Percentiles rank a stretch among this genome's conserved stretches.
Evolutionary conservation across 331 rosid species (phyloP).

Genomic region (Cydonia oblonga): DNA sequence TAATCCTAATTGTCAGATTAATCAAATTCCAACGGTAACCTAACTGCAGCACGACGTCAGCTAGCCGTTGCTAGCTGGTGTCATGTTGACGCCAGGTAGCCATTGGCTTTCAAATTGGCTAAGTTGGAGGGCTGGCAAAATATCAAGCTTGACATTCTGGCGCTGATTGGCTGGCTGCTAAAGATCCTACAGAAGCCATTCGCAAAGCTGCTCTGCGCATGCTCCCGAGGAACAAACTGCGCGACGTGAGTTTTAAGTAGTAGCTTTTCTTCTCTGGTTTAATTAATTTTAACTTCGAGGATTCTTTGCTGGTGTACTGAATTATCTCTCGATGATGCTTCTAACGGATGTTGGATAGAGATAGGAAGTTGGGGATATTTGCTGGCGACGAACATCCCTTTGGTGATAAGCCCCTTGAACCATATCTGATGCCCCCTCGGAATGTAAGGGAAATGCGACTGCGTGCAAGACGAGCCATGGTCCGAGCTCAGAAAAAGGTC

Average conservation of each 20-base stretch:
- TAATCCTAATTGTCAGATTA: neutral
- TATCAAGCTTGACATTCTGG: too few relatives aligned
- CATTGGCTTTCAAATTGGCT: too few relatives aligned
- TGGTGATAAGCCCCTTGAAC: constrained; percentile 68
- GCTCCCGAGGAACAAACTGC: constrained; percentile 88
- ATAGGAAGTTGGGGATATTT: constrained; percentile 80
- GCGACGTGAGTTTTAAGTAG: constrained; percentile 49
- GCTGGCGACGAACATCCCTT: constrained; percentile 71
- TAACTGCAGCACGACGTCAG: too few relatives aligned
- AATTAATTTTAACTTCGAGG: neutral
- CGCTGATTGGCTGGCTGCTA: too few relatives aligned
- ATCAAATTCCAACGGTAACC: neutral
- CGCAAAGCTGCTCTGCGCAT: constrained; percentile 91
- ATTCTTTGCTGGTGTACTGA: neutral
- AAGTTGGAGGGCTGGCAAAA: too few relatives aligned
- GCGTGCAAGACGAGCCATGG: too few relatives aligned
- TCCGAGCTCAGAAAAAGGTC: constrained; percentile 82
- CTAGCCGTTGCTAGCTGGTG: too few relatives aligned
- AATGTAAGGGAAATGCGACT: constrained; percentile 67
- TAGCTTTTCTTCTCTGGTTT: neutral
- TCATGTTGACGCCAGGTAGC: too few relatives aligned
- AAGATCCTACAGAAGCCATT: constrained; percentile 93
- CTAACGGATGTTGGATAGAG: constrained; percentile 67
- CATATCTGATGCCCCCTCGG: constrained; percentile 64
- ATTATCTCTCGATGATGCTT: constrained; percentile 8